phyloP scores from a whole-genome alignment of 768 basidiomycete species.

The Mrakia gelida region DNA sequence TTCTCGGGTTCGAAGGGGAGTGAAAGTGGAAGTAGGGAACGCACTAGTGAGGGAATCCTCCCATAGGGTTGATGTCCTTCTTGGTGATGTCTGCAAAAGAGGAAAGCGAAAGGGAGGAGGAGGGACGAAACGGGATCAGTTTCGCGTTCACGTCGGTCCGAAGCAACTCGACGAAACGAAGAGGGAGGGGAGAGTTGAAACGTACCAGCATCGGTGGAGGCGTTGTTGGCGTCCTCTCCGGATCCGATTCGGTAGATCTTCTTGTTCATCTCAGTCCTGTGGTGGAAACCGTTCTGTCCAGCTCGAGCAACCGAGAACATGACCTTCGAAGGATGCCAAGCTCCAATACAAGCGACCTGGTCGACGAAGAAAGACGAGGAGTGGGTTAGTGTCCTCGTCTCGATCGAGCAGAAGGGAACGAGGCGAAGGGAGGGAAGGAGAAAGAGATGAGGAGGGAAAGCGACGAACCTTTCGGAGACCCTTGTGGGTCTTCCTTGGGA shows the following conservation, averaged over 20 bases:
- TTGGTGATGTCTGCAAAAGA: conserved; percentile 66
- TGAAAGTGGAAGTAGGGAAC: not conserved
- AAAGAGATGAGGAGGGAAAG: not conserved
- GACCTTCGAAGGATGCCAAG: conserved; percentile 64
- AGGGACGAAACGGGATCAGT: not conserved
- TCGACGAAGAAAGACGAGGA: not conserved
- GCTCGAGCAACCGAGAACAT: conserved; percentile 99
- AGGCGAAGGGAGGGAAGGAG: not conserved
- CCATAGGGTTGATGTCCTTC: conserved; percentile 83
- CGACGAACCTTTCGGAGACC: conserved; percentile 78
- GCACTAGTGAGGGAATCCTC: conserved; percentile 82
- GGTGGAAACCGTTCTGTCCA: conserved; percentile 72
- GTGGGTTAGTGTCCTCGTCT: not conserved
- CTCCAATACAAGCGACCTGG: conserved; percentile 43
- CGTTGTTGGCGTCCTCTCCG: conserved; percentile 71
- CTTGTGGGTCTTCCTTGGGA: conserved; percentile 98
- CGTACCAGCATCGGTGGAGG: conserved; percentile 70
- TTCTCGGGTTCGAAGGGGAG: not conserved
- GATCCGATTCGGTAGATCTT: conserved; percentile 94
- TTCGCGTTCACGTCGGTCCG: not conserved
- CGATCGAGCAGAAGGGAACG: not conserved
- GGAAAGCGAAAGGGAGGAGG: not conserved
- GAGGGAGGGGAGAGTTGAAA: not conserved
- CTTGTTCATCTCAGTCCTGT: conserved; percentile 76
- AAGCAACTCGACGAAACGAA: not conserved